Evolutionary conservation across 2,329 filamentous ascomycete genomes (phyloP).

Genomic region (Botrytis hyacinthi): DNA sequence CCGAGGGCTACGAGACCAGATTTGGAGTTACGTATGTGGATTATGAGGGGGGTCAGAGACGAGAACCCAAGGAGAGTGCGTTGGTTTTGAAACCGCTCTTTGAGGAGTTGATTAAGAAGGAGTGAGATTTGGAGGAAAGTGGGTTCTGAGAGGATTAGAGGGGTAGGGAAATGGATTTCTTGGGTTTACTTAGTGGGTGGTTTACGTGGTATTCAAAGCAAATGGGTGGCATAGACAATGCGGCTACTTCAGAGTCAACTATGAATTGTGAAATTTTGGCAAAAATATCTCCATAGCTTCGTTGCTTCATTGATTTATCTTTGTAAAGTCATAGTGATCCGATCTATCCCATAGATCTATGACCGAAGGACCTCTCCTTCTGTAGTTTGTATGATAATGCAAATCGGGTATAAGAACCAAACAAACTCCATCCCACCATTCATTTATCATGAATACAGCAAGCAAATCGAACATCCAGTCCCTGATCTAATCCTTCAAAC

Average conservation of each 20-base stretch:
- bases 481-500: slow-evolving; percentile 3
- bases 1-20: slow-evolving; percentile 84
- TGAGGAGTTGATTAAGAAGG: slow-evolving; percentile 65
- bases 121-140: slow-evolving; percentile 27
- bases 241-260: background rate
- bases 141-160: background rate
- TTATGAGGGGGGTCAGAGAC: slow-evolving; percentile 75
- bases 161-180: background rate
- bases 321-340: background rate
- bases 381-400: background rate
- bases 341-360: background rate
- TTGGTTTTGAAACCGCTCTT: slow-evolving; percentile 69
- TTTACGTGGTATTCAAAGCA: background rate
- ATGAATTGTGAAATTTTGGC: background rate
- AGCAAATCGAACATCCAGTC: background rate
- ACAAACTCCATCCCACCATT: background rate
- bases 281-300: background rate
- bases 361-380: background rate
- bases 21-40: slow-evolving; percentile 85
- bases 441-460: background rate
- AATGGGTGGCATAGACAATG: background rate
- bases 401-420: slow-evolving; percentile 17
- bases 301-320: background rate
- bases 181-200: background rate
- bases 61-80: slow-evolving; percentile 82